Percentiles rank a stretch among this genome's conserved stretches.
These are phyloP conservation scores for Tricholoma matsutake DNA, from an alignment of 768 basidiomycete genomes.

Conservation along the genomic window DNA sequence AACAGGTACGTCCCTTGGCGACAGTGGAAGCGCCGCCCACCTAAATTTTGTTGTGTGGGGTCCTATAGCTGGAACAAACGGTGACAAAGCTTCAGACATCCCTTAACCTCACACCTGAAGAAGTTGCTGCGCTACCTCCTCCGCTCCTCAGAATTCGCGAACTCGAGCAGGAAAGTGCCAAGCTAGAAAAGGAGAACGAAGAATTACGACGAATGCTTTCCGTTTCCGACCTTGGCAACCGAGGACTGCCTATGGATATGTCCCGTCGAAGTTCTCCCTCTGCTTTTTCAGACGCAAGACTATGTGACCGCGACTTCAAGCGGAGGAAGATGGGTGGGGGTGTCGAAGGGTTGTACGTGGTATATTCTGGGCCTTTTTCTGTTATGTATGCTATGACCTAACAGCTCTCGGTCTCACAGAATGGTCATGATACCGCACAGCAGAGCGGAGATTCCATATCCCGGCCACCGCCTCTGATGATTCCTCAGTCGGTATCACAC, in stretches of 20 bases:
- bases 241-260: slow-evolving; percentile 38
- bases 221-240: slow-evolving; percentile 46
- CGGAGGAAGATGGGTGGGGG: slow-evolving; percentile 52
- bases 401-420: slow-evolving; percentile 26
- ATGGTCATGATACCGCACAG: slow-evolving; percentile 45
- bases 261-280: slow-evolving; percentile 44
- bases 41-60: slow-evolving; percentile 4
- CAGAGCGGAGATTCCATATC: slow-evolving; percentile 31
- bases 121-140: slow-evolving; percentile 69
- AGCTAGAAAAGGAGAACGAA: slow-evolving; percentile 70
- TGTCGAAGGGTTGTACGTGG: slow-evolving; percentile 54
- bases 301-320: slow-evolving; percentile 58
- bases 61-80: slow-evolving; percentile 71
- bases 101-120: slow-evolving; percentile 69
- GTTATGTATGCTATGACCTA: neutral
- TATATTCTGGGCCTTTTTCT: slow-evolving; percentile 22
- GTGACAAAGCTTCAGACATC: slow-evolving; percentile 82
- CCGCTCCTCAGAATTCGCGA: slow-evolving; percentile 75
- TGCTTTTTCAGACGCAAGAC: slow-evolving; percentile 46
- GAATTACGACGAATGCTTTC: slow-evolving; percentile 66
- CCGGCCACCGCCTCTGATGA: slow-evolving; percentile 59
- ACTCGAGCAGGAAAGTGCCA: slow-evolving; percentile 75
- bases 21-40: neutral
- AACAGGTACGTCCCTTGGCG: slow-evolving; percentile 53
- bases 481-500: slow-evolving; percentile 55